phyloP scores from a whole-genome alignment of 176 grass and related monocot genomes.

The Rhynchospora tenuis region DNA sequence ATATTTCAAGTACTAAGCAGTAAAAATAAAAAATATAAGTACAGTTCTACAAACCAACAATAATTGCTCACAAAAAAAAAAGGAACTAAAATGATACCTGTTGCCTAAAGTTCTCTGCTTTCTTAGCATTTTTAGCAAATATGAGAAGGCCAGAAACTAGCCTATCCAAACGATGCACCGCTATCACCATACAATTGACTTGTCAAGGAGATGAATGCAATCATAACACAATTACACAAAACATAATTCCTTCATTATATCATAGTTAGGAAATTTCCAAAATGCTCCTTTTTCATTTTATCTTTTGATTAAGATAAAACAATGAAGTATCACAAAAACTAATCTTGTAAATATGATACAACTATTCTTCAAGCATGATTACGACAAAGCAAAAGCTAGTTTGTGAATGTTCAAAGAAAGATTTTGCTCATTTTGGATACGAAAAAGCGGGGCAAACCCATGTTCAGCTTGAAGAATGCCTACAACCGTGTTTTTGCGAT shows the following conservation, averaged over 20 bases:
- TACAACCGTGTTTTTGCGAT: constrained; percentile 87
- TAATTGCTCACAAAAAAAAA: not conserved
- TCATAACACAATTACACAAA: not conserved
- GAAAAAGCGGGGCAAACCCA: constrained; percentile 62
- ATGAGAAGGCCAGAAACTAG: constrained; percentile 99
- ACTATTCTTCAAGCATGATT: not conserved
- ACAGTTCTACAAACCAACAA: not conserved
- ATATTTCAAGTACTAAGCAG: not conserved
- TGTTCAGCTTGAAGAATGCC: constrained; percentile 93
- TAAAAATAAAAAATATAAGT: not conserved
- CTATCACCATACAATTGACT: constrained; percentile 50
- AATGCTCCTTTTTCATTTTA: not conserved
- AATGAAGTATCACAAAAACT: not conserved
- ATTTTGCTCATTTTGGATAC: constrained; percentile 58
- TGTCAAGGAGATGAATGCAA: constrained; percentile 54
- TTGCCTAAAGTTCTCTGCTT: constrained; percentile 82
- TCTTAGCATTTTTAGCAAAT: constrained; percentile 79
- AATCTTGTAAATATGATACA: not conserved
- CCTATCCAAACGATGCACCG: constrained; percentile 85
- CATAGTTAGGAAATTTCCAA: not conserved
- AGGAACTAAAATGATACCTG: constrained; percentile 37
- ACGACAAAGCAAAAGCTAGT: not conserved
- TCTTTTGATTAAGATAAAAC: constrained; percentile 7
- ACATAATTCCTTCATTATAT: not conserved
- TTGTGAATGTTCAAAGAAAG: not conserved